Conservation (phyloP, 2,329 filamentous ascomycete genomes). For the Tolypocladium nubicola region DNA sequence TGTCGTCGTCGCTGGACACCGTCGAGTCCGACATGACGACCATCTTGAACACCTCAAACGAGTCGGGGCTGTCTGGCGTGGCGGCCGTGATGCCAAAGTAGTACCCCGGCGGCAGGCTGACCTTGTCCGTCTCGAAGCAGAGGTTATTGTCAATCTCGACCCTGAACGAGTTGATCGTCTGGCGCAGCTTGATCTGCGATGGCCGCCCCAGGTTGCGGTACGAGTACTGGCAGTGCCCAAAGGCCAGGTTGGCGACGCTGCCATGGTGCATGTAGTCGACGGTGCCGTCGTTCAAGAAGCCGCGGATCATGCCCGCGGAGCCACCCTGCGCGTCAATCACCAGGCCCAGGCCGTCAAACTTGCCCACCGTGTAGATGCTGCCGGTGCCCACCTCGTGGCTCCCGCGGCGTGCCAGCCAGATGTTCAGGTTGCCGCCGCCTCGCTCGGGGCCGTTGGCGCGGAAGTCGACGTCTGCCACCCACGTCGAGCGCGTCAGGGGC, state of each 20-base stretch:
- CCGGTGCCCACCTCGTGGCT: constrained; percentile 52
- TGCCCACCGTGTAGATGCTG: constrained; percentile 74
- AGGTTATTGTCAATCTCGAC: constrained; percentile 70
- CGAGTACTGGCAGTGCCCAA: constrained; percentile 81
- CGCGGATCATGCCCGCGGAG: constrained; percentile 68
- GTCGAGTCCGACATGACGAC: constrained; percentile 52
- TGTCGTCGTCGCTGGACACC: constrained; percentile 7
- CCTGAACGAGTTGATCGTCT: constrained; percentile 53
- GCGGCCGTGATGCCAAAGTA: constrained; percentile 79
- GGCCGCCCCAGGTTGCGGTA: constrained; percentile 89
- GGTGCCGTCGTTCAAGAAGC: constrained; percentile 86
- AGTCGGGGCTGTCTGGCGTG: constrained; percentile 84
- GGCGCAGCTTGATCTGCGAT: constrained; percentile 64
- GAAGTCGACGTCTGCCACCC: constrained; percentile 80
- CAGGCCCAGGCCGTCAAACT: constrained; percentile 84
- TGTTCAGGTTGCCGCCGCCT: constrained; percentile 78
- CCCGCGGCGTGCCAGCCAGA: constrained; percentile 78
- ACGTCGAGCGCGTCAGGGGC: constrained; percentile 53
- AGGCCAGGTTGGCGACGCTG: constrained; percentile 75
- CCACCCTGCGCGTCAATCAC: constrained; percentile 79
- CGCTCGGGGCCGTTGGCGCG: constrained; percentile 76
- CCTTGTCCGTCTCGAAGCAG: constrained; percentile 77
- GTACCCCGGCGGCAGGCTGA: constrained; percentile 71
- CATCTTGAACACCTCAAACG: constrained; percentile 87
- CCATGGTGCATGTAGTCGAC: constrained; percentile 68